Evolutionary conservation across 2,329 filamentous ascomycete genomes (phyloP).

Genomic region (Stagonosporopsis chrysanthemi): DNA sequence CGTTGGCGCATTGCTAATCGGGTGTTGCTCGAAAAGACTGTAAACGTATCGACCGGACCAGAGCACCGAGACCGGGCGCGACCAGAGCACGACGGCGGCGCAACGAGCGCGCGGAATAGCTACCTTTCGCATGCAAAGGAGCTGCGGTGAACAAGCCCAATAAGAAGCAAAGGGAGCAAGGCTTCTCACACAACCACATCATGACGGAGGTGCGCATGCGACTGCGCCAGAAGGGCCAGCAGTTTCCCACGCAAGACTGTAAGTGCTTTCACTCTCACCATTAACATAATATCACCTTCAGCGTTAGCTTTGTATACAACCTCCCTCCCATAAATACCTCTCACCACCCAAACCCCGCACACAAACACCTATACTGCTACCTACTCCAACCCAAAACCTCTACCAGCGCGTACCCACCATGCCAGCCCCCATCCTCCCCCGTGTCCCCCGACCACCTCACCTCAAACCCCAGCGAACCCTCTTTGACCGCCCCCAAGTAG

Average conservation of each 20-base stretch:
- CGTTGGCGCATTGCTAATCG: not conserved
- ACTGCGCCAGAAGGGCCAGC: constrained; percentile 55
- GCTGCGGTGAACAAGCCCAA: not conserved
- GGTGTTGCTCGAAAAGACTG: not conserved
- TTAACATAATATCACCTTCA: not conserved
- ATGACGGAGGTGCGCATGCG: constrained; percentile 61
- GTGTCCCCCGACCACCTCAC: constrained; percentile 12
- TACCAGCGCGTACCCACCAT: constrained; percentile 3
- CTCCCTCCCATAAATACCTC: not conserved
- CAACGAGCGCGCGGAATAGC: not conserved
- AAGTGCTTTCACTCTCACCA: constrained; percentile 24
- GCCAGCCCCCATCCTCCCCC: constrained; percentile 14
- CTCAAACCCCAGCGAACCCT: constrained; percentile 13
- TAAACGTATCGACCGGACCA: not conserved
- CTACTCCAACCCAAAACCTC: not conserved
- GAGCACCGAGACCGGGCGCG: not conserved
- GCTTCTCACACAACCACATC: constrained; percentile 6
- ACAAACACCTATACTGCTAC: not conserved
- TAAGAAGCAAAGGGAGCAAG: not conserved
- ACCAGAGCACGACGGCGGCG: not conserved
- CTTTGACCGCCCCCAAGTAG: constrained; percentile 59
- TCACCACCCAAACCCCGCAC: too few relatives aligned
- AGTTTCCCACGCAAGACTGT: constrained; percentile 55
- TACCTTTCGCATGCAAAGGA: not conserved
- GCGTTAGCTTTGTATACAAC: not conserved